Evolutionary conservation across 1,284 basidiomycete genomes (phyloP), one percentile per base, ranked within the genome.

Genomic region (Ganoderma meredithae): DNA sequence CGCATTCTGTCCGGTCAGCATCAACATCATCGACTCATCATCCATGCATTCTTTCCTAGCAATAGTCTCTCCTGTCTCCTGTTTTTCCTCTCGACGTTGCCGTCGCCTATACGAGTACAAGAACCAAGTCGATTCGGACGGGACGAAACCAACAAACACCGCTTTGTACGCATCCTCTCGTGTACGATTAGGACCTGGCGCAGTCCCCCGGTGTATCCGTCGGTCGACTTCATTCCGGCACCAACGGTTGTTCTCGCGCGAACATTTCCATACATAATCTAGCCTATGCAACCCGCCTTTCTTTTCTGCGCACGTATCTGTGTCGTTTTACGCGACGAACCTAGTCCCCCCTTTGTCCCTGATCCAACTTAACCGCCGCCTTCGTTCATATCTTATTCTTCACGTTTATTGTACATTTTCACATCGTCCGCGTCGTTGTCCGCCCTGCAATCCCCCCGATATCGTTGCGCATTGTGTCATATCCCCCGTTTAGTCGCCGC

Each of bases 31-130:
- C 71, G 71, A 64, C 71, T 68, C 71, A 88, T 85, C 85, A 88
- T 84, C 85, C 91, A 92, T 91, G 88, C 91, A 92, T 89, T 84
- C 87, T 85, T 88, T 87, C 83, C 71, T 75, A 71, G 75, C 76
- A 76, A 75, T 85, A 82, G 79, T 81, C 76, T 81, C 76, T 72
- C 67, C 52, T 68, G 74, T 76, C 78, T 83, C 83, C 80, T 81
- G 82, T 83, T 64, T 69, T 61, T 81, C 81, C 84, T 64, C 65
- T 68, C 65, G 67, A 68, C 66, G 71, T 67, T 64, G 71, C 68
- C 68, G 69, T 72, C 64, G 70, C 72, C 73, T 75, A 72, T 74
- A 76, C 69, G 71, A 74, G 72, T 70, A 73, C 66, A 65, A 72
- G 71, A 71, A 73, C 71, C 60, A 69, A 66, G 71, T 71, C 74